Percentiles rank a stretch among this genome's conserved stretches.
Conservation (phyloP, 345 rosid genomes). For the Conringia planisiliqua region DNA sequence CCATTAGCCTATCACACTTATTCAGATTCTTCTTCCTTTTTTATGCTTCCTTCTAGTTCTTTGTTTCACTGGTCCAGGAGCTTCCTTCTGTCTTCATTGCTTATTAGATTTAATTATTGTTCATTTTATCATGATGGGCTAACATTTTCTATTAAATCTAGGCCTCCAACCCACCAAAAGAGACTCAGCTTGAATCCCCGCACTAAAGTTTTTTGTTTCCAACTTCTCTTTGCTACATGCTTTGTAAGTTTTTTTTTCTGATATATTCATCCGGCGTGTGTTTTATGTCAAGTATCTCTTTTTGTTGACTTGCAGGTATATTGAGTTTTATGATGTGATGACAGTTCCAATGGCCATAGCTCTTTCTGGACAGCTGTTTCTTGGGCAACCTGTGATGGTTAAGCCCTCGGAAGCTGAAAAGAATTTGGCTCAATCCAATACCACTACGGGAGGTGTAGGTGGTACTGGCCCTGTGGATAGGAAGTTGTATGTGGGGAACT, state of each 20-base stretch:
- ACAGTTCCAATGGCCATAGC: conserved; percentile 98
- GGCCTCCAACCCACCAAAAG: conserved; percentile 64
- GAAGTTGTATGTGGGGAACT: conserved; percentile 87
- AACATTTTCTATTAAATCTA: conserved; percentile 53
- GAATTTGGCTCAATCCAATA: conserved; percentile 79
- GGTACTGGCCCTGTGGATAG: conserved; percentile 74
- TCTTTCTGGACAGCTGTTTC: conserved; percentile 73
- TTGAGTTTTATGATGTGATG: conserved; percentile 91
- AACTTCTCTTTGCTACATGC: conserved; percentile 53
- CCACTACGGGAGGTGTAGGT: conserved; percentile 46
- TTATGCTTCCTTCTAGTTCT: conserved; percentile 14
- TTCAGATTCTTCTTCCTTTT: conserved; percentile 25
- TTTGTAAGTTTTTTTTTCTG: conserved; percentile 48
- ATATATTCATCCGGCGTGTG: conserved; percentile 16
- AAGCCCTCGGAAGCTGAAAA: conserved; percentile 99
- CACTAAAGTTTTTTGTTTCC: conserved; percentile 64
- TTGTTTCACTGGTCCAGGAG: conserved; percentile 9
- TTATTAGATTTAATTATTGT: conserved; percentile 20
- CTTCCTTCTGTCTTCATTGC: conserved; percentile 5
- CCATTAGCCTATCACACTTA: conserved; percentile 26
- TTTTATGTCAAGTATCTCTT: conserved; percentile 40
- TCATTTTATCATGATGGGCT: conserved; percentile 36
- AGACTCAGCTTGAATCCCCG: conserved; percentile 71
- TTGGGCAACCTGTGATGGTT: conserved; percentile 97
- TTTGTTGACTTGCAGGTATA: conserved; percentile 63